Conservation (phyloP, 306 rosid species). For the Astragalus glycyphyllos region DNA sequence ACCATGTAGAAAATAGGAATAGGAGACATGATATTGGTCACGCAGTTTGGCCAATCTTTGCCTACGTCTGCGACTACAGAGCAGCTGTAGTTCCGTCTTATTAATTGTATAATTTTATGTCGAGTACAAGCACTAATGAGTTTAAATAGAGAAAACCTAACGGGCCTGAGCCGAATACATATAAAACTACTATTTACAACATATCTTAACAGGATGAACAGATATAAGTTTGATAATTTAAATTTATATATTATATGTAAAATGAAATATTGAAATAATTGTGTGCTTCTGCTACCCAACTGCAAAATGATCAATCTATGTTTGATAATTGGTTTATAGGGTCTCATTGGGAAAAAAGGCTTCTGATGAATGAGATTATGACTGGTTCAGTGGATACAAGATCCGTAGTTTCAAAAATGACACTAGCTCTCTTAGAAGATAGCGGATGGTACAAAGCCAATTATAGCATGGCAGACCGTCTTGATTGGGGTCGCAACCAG, state of each 20-base stretch:
- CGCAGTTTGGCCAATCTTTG: no score
- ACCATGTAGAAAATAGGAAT: no score
- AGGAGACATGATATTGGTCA: no score
- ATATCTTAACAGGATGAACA: no score
- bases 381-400: constrained; percentile 97
- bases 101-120: no score
- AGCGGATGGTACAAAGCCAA: constrained; percentile 98
- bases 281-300: constrained; percentile 28
- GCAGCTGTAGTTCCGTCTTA: no score
- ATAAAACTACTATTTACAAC: no score
- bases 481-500: constrained; percentile 96
- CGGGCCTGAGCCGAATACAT: no score
- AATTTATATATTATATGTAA: constrained; percentile 5
- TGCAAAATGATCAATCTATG: constrained; percentile 21
- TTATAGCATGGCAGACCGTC: constrained; percentile 94
- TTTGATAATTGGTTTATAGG: constrained; percentile 55
- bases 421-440: constrained; percentile 90
- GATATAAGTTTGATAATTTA: constrained; percentile 10
- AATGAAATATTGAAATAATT: constrained; percentile 5
- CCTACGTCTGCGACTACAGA: no score
- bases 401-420: constrained; percentile 96
- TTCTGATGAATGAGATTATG: constrained; percentile 96
- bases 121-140: no score
- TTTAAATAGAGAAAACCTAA: no score
- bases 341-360: constrained; percentile 97